These are phyloP conservation scores for Pelargonium fulgidum DNA, from an alignment of 441 rosid genomes.

Conservation along the genomic window DNA sequence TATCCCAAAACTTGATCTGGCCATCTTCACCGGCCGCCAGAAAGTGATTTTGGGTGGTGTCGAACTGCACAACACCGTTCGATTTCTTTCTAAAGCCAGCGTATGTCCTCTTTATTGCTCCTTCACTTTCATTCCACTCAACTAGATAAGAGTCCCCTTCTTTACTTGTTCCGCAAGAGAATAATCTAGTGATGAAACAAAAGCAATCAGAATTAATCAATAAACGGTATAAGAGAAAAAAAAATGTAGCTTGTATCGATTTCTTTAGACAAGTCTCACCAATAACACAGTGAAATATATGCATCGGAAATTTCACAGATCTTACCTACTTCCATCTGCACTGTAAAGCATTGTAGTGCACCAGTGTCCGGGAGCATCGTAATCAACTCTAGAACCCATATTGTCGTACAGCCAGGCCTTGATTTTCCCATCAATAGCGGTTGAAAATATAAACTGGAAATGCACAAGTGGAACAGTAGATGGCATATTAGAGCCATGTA, in stretches of 20 bases:
- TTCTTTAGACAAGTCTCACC: background rate
- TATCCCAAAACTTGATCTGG: constrained; percentile 64
- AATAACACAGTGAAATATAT: constrained; percentile 18
- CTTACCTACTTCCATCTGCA: constrained; percentile 72
- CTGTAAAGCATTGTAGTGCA: constrained; percentile 71
- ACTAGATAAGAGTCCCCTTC: constrained; percentile 70
- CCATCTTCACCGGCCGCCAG: constrained; percentile 75
- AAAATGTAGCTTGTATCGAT: background rate
- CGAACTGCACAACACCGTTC: constrained; percentile 60
- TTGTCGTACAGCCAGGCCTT: constrained; percentile 80
- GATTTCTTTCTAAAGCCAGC: constrained; percentile 65
- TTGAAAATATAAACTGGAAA: constrained; percentile 66
- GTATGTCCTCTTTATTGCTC: constrained; percentile 54
- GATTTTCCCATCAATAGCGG: constrained; percentile 74
- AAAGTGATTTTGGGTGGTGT: constrained; percentile 62
- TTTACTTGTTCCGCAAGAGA: constrained; percentile 74
- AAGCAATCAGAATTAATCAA: background rate
- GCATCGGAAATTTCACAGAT: background rate
- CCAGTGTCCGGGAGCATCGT: constrained; percentile 70
- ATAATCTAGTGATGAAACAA: constrained; percentile 34
- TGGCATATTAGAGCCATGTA: background rate
- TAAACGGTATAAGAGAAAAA: background rate
- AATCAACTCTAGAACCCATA: constrained; percentile 70
- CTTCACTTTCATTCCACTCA: constrained; percentile 91
- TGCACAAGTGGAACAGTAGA: background rate